A percentile compares a stretch with the other conserved stretches of the same genome.
These are phyloP conservation scores for Coffea humblotiana DNA, from an alignment of 305 asterid species.

Conservation along the genomic window DNA sequence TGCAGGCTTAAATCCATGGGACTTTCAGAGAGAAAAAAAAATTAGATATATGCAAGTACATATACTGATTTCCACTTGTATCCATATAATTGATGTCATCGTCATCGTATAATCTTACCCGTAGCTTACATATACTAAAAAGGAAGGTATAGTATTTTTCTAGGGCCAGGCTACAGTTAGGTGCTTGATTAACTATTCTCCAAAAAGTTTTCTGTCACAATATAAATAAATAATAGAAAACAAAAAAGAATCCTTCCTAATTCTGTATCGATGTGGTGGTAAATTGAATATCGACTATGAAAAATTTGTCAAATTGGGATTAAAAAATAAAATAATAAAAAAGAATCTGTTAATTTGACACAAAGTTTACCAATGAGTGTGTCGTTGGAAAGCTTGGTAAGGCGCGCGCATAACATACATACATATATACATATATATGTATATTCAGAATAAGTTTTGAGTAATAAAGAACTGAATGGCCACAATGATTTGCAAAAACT, in stretches of 20 bases:
- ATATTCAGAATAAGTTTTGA: neutral
- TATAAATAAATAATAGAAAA: neutral
- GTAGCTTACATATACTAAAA: too few relatives aligned
- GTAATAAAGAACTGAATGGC: neutral
- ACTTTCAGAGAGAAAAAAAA: constrained; percentile 9
- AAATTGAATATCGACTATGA: neutral
- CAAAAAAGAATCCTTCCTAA: neutral
- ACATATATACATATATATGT: too few relatives aligned
- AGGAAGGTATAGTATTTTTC: neutral
- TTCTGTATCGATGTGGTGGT: neutral
- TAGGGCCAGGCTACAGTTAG: neutral
- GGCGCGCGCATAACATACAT: too few relatives aligned
- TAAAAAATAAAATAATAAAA: too few relatives aligned
- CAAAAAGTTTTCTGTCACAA: neutral
- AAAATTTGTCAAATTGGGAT: neutral
- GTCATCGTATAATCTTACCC: neutral
- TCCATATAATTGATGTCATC: constrained; percentile 15
- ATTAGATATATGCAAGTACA: constrained; percentile 5
- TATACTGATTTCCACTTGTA: constrained; percentile 13
- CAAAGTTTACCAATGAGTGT: neutral
- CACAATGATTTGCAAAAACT: neutral
- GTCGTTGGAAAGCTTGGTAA: neutral
- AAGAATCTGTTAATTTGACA: neutral
- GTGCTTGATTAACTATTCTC: neutral
- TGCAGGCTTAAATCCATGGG: constrained; percentile 20